These are phyloP conservation scores for Thelonectria blattea DNA, from an alignment of 2,329 filamentous ascomycete genomes.

Conservation along the genomic window DNA sequence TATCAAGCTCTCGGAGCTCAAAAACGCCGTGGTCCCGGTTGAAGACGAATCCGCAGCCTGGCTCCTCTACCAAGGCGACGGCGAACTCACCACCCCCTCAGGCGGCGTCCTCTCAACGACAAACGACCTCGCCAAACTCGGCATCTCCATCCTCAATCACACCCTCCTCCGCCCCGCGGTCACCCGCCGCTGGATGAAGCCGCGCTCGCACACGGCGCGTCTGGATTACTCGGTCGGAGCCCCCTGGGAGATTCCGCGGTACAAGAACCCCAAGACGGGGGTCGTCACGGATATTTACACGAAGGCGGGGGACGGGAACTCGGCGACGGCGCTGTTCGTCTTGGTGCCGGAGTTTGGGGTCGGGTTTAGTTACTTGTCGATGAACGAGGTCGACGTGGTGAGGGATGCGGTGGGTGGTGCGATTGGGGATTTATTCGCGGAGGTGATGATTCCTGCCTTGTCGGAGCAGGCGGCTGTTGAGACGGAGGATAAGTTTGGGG, in stretches of 20 bases:
- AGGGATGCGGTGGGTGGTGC: background rate
- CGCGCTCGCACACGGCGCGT: conserved; percentile 46
- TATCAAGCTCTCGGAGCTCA: background rate
- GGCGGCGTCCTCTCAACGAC: conserved; percentile 20
- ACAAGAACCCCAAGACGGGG: conserved; percentile 43
- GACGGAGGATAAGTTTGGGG: conserved; percentile 1
- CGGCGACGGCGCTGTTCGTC: conserved; percentile 19
- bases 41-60: background rate
- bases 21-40: conserved; percentile 3
- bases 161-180: conserved; percentile 43
- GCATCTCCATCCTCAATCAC: conserved; percentile 22
- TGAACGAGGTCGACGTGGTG: background rate
- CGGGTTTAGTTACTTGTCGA: conserved; percentile 3
- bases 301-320: conserved; percentile 22
- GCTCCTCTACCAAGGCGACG: background rate
- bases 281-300: conserved; percentile 42
- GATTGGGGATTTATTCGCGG: background rate
- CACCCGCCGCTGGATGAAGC: conserved; percentile 50
- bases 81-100: conserved; percentile 13
- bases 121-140: conserved; percentile 28
- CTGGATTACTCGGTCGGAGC: conserved; percentile 47
- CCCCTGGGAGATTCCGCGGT: conserved; percentile 51
- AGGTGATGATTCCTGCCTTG: background rate
- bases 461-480: conserved; percentile 1
- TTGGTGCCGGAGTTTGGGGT: conserved; percentile 29